These are phyloP conservation scores for Peronospora tabacina DNA, from an alignment of 352 stramenopile species.

Conservation along the genomic window DNA sequence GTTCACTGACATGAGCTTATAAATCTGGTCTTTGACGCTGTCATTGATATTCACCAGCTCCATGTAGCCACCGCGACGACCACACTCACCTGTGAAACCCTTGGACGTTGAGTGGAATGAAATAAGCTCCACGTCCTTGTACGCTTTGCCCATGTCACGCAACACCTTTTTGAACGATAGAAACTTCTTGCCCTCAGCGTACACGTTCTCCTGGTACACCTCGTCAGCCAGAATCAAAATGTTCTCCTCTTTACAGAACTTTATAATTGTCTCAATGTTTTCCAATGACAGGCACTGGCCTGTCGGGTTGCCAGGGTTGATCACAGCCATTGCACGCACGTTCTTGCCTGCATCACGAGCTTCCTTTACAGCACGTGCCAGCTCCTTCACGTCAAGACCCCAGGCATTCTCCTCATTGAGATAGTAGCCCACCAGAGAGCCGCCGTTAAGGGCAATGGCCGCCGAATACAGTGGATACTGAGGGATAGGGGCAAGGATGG, in stretches of 20 bases:
- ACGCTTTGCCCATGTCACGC: conserved; percentile 76
- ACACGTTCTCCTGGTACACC: conserved; percentile 99
- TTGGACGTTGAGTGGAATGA: conserved; percentile 99
- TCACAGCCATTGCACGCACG: conserved; percentile 94
- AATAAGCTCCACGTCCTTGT: conserved; percentile 92
- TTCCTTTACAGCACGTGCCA: conserved; percentile 86
- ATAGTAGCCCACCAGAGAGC: conserved; percentile 94
- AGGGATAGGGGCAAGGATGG: conserved; percentile 95
- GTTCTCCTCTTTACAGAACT: conserved; percentile 91
- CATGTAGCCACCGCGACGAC: conserved; percentile 93
- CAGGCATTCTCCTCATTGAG: conserved; percentile 94
- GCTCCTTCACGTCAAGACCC: conserved; percentile 83
- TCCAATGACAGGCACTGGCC: conserved; percentile 81
- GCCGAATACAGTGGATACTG: conserved; percentile 99
- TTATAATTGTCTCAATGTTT: conserved; percentile 93
- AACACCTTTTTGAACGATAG: conserved; percentile 93
- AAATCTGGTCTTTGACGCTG: conserved; percentile 92
- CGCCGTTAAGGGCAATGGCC: conserved; percentile 92
- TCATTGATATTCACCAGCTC: conserved; percentile 93
- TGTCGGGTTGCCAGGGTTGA: conserved; percentile 99
- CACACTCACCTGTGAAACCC: conserved; percentile 98
- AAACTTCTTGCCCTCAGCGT: conserved; percentile 89
- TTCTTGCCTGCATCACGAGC: conserved; percentile 86
- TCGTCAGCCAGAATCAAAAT: conserved; percentile 97
- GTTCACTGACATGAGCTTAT: conserved; percentile 97